Conservation (phyloP, 208 protist species). For the Tritrichomonas musculus region DNA sequence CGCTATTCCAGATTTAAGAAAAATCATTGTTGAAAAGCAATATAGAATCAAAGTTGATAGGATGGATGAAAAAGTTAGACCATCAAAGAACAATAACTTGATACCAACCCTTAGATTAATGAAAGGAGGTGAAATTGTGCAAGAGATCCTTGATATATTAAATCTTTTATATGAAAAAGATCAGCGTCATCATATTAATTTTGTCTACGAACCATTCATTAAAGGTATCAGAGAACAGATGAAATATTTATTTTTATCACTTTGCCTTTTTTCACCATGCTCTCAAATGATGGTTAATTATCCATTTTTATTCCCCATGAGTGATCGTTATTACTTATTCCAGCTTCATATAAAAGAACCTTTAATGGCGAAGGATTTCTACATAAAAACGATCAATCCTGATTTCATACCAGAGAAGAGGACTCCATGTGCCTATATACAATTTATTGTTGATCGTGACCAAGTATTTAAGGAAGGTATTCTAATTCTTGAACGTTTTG, state of each 20-base stretch:
- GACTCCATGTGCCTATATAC: not conserved
- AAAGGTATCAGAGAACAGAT: not conserved
- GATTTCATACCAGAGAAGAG: too few relatives aligned
- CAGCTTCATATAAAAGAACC: not conserved
- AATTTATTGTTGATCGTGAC: not conserved
- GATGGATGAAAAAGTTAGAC: too few relatives aligned
- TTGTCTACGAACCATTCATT: too few relatives aligned
- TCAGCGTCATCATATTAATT: too few relatives aligned
- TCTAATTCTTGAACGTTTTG: not conserved
- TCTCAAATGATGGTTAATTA: not conserved
- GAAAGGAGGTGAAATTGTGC: too few relatives aligned
- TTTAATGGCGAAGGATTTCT: not conserved
- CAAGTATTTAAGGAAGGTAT: not conserved
- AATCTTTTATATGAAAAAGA: too few relatives aligned
- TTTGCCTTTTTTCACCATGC: not conserved
- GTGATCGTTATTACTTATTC: not conserved
- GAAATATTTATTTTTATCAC: not conserved
- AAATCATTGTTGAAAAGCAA: too few relatives aligned
- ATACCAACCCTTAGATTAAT: too few relatives aligned
- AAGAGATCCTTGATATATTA: too few relatives aligned
- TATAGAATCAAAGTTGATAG: too few relatives aligned
- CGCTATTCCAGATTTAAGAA: too few relatives aligned
- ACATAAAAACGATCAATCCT: not conserved
- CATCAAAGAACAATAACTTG: too few relatives aligned
- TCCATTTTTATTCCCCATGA: constrained; percentile 1